Evolutionary conservation across 257 asterid genomes (phyloP).

Genomic region (Penstemon barbatus): DNA sequence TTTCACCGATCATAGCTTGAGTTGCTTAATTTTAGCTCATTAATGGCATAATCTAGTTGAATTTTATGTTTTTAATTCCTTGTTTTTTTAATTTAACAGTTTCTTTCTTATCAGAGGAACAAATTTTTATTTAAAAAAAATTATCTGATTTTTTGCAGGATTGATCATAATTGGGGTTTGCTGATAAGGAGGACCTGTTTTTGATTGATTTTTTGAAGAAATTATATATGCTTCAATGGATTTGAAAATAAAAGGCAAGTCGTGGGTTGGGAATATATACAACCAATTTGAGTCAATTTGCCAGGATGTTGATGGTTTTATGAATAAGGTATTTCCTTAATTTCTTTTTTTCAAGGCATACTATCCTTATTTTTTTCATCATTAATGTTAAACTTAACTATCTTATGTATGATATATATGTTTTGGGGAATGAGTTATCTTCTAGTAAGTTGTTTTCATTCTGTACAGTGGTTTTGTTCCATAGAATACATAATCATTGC

Average conservation of each 20-base stretch:
- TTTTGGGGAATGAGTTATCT: not conserved
- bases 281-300: slow-evolving; percentile 60
- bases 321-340: slow-evolving; percentile 51
- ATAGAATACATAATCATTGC: not conserved
- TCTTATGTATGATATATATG: not conserved
- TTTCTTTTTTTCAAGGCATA: not conserved
- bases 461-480: slow-evolving; percentile 17
- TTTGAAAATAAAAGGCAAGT: slow-evolving; percentile 39
- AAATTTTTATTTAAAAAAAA: too few relatives aligned
- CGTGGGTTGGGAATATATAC: slow-evolving; percentile 69
- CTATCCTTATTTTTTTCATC: not conserved
- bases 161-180: too few relatives aligned
- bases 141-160: too few relatives aligned
- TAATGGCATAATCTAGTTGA: too few relatives aligned
- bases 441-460: not conserved
- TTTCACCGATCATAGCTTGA: too few relatives aligned
- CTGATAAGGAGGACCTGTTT: too few relatives aligned
- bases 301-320: slow-evolving; percentile 70
- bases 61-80: too few relatives aligned
- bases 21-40: too few relatives aligned
- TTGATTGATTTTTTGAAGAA: slow-evolving; percentile 19
- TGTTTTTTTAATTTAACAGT: too few relatives aligned
- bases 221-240: slow-evolving; percentile 36
- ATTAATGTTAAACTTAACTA: not conserved
- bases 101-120: too few relatives aligned